Evolutionary conservation across 177 flowering plant species (phyloP).

Genomic region (Vitis hybrid): DNA sequence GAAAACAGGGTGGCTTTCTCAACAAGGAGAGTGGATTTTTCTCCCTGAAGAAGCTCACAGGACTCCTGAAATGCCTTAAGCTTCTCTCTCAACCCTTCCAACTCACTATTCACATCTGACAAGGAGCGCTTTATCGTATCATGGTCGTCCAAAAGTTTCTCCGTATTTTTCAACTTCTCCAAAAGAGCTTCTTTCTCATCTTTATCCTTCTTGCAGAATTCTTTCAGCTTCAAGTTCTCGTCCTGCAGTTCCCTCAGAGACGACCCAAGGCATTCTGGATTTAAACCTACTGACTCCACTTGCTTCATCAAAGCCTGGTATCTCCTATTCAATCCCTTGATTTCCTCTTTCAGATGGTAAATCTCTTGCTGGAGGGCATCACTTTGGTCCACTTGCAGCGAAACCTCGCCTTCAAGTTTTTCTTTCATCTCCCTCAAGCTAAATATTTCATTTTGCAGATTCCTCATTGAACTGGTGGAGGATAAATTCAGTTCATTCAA

Average conservation of each 20-base stretch:
- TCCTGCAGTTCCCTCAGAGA: conserved; percentile 65
- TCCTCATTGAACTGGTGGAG: conserved; percentile 40
- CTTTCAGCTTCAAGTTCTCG: conserved; percentile 65
- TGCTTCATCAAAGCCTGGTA: conserved; percentile 55
- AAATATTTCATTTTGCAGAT: conserved; percentile 50
- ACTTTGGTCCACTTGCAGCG: conserved; percentile 43
- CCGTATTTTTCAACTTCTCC: conserved; percentile 53
- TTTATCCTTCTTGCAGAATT: conserved; percentile 37
- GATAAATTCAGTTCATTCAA: conserved; percentile 55
- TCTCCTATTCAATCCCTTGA: conserved; percentile 43
- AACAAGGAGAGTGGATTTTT: conserved; percentile 54
- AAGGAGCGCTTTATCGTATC: conserved; percentile 46
- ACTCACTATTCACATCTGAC: conserved; percentile 43
- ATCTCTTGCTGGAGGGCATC: conserved; percentile 67
- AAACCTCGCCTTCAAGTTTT: conserved; percentile 71
- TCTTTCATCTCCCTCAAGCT: conserved; percentile 58
- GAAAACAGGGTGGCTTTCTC: conserved; percentile 63
- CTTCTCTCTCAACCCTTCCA: conserved; percentile 51
- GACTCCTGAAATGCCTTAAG: conserved; percentile 55
- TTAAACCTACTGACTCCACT: conserved; percentile 56
- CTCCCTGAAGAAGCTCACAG: conserved; percentile 49
- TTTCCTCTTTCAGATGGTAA: conserved; percentile 60
- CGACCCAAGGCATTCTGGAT: conserved; percentile 46
- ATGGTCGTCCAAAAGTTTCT: conserved; percentile 41
- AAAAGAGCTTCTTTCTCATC: conserved; percentile 50